Evolutionary conservation across 2,329 filamentous ascomycete species (phyloP).

Genomic region (Xylaria polymorpha): DNA sequence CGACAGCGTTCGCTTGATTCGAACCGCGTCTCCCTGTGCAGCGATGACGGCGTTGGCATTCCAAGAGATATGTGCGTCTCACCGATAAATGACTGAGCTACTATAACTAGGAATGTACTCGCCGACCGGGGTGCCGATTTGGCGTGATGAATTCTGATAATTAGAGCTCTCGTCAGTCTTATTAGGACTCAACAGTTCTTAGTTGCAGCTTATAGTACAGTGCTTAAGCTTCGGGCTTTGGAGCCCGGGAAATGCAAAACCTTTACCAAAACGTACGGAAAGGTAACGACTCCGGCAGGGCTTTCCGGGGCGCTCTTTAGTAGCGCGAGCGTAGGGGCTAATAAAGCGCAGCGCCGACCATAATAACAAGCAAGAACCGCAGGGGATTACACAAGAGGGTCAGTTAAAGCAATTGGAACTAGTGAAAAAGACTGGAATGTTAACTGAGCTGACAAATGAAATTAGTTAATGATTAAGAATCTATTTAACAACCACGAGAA

Average conservation of each 20-base stretch:
- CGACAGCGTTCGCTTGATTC: conserved; percentile 21
- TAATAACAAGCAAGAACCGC: not conserved
- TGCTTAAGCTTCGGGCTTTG: too few species aligned
- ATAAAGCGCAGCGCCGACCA: not conserved
- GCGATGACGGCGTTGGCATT: conserved; percentile 31
- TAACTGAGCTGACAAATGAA: not conserved
- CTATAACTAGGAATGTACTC: not conserved
- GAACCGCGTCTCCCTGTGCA: conserved; percentile 44
- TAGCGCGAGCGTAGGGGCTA: not conserved
- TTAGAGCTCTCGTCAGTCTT: not conserved
- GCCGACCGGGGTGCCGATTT: not conserved
- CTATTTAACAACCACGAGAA: not conserved
- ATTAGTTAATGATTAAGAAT: not conserved
- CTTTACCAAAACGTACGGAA: too few species aligned
- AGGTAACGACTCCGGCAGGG: not conserved
- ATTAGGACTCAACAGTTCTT: not conserved
- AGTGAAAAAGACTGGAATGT: too few species aligned
- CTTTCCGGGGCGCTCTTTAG: not conserved
- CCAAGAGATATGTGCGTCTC: conserved; percentile 39
- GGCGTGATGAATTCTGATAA: not conserved
- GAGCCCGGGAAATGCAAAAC: too few species aligned
- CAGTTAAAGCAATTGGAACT: not conserved
- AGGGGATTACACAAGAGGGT: not conserved
- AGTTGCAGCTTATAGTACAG: too few species aligned
- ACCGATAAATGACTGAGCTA: conserved; percentile 14